Evolutionary conservation across 2,329 filamentous ascomycete genomes (phyloP), one percentile per base, ranked within the genome.

Genomic region (Alternaria ventricosa): DNA sequence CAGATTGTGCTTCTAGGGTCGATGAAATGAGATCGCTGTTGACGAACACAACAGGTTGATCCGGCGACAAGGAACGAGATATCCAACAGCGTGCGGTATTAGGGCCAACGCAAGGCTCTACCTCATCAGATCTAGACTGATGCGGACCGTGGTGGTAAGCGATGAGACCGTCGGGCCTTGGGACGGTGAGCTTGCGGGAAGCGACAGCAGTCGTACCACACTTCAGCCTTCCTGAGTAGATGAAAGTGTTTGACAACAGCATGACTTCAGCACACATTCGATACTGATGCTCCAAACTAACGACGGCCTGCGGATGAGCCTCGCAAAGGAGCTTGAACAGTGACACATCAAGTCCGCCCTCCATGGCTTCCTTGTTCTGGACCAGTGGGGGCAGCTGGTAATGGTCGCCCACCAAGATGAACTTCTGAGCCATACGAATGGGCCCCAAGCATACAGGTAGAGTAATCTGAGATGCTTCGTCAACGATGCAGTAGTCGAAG

Each of bases 201-300:
- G 93, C 92, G 11, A 98, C 89, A 56, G 87, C 85, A 50, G 91
- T 86, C 5, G 90, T 97, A 23, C 96, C 96, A 75, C 96, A 99
- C 73, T 96, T 95, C 41, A 99, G 86, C 36, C 90, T 88, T 5
- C 94, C 95, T n/a, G 90, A 86, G 81, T 99, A 99, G 73, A 99
- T 97, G 60, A 99, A 87, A 1, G 88, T 92, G 79, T 97, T 99
- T 66, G 93, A 96, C 13, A 99, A 86, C 3, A 90, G 87, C 95
- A 98, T 98, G 64, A 99, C 92, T 65, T 99, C 96, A 70, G 96
- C 92, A 73, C 93, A 97, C 96, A 99, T 99, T 65, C 96, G 93
- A 77, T 99, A 99, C 78, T 99, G 96, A 74, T 97, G 94, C 73
- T 96, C 94, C 2, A 99, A 87, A 67, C 92, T 97, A 65, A 96